Evolutionary conservation across 1,284 basidiomycete genomes (phyloP), one percentile per base, ranked within the genome.

Genomic region (Amylostereum areolatum): DNA sequence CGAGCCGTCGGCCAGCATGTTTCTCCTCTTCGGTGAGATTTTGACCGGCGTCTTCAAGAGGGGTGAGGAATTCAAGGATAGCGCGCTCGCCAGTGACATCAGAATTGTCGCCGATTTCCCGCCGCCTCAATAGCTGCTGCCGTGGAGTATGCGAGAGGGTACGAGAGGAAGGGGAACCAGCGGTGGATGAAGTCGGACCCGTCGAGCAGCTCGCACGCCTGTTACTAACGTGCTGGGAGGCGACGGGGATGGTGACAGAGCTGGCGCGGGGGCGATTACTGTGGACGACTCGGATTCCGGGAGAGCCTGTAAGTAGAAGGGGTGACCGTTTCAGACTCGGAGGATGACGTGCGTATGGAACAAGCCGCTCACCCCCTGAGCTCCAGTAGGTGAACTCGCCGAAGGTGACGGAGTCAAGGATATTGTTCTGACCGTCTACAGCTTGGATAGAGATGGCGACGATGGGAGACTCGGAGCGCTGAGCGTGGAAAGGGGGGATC

Each of bases 331-430:
- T 18, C 18, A 18, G 18, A 18, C 18, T 18, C 18, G 18, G 18
- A 18, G 18, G 18, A 18, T 18, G 18, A 18, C 18, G 18, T 18
- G 18, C 18, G 18, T 18, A 18, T 18, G 18, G 18, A 18, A 18
- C 18, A 18, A 18, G 18, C 18, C 18, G 18, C 18, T 18, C 18
- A 18, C 18, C 18, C 18, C 82, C 69, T 25, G 68, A 55, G 10
- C 71, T 62, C 66, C 72, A 75, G 56, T 86, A 89, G n/a, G 75
- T 72, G 69, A 92, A 83, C 61, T 83, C 73, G 59, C 89, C 81
- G 69, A 90, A 81, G 34, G 78, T 70, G 49, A 81, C 72, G 0
- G 80, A 74, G 57, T 88, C 84, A 11, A 88, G 60, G 30, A 86
- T 62, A 4, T 63, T 57, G 49, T 78, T 75, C 25, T 75, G 66